These are phyloP conservation scores for Ophiocordyceps camponoti-saundersi DNA, from an alignment of 2,329 filamentous ascomycete genomes.

Conservation along the genomic window DNA sequence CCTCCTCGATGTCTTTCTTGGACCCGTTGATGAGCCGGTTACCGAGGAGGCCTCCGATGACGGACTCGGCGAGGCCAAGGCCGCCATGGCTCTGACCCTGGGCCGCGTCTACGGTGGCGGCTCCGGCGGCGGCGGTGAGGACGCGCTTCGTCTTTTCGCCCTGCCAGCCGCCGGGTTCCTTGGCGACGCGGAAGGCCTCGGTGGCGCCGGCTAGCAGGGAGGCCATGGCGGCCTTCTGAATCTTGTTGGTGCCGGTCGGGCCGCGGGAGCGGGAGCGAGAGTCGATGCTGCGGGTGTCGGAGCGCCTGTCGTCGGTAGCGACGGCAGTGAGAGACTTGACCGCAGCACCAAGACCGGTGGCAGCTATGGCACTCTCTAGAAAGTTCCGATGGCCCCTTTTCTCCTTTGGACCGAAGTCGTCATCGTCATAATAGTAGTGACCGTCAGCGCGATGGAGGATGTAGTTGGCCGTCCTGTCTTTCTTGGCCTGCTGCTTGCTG, in stretches of 20 bases:
- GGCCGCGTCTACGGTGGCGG: constrained; percentile 58
- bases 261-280: constrained; percentile 38
- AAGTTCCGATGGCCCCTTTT: constrained; percentile 48
- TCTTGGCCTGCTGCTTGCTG: constrained; percentile 41
- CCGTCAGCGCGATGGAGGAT: constrained; percentile 28
- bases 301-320: constrained; percentile 19
- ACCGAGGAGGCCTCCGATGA: constrained; percentile 73
- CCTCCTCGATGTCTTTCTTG: constrained; percentile 46
- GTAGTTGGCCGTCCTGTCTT: constrained; percentile 35
- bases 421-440: constrained; percentile 42
- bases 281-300: constrained; percentile 23
- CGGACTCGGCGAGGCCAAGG: constrained; percentile 69
- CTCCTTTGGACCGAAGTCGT: constrained; percentile 24
- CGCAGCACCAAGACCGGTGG: constrained; percentile 43
- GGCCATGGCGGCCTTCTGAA: constrained; percentile 79
- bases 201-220: constrained; percentile 79
- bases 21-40: constrained; percentile 76
- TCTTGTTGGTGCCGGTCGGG: constrained; percentile 31
- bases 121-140: constrained; percentile 70
- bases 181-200: constrained; percentile 80
- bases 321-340: constrained; percentile 41
- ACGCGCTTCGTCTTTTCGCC: constrained; percentile 86
- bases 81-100: constrained; percentile 62
- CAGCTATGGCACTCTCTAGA: constrained; percentile 43
- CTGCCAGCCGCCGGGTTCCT: constrained; percentile 76